Percentiles rank a stretch among this genome's conserved stretches.
Conservation (phyloP, 805 yeast species). For the Ogataea methanolica region DNA sequence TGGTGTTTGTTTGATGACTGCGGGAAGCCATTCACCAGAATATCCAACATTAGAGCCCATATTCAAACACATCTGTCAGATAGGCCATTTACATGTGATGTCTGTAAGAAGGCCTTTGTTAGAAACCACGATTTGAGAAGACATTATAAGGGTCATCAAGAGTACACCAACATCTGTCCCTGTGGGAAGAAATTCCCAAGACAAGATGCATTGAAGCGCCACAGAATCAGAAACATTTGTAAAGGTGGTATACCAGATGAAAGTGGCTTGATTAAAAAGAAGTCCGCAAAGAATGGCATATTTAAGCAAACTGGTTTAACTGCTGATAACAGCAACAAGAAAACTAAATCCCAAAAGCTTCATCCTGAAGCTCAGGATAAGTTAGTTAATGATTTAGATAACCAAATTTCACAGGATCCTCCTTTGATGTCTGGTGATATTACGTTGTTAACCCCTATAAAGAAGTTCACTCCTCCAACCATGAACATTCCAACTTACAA, state of each 20-base stretch:
- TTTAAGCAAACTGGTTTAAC: not conserved
- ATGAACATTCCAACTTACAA: not conserved
- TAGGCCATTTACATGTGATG: slow-evolving; percentile 79
- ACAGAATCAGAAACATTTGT: slow-evolving; percentile 75
- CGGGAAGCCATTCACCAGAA: slow-evolving; percentile 76
- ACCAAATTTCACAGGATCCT: not conserved
- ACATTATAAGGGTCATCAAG: slow-evolving; percentile 83
- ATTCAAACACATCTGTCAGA: slow-evolving; percentile 96
- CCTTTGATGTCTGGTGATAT: no score
- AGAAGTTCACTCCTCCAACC: no score
- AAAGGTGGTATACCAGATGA: slow-evolving; percentile 56
- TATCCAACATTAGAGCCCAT: slow-evolving; percentile 91
- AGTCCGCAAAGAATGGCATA: not conserved
- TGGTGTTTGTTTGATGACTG: slow-evolving; percentile 75
- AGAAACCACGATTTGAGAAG: slow-evolving; percentile 92
- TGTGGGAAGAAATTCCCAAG: slow-evolving; percentile 95
- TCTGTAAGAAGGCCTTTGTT: slow-evolving; percentile 83
- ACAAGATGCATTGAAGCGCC: slow-evolving; percentile 83
- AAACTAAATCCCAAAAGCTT: not conserved
- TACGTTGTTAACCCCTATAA: no score
- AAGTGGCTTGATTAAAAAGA: slow-evolving; percentile 22
- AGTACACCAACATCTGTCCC: slow-evolving; percentile 66
- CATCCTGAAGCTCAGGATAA: not conserved
- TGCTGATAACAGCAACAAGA: not conserved
- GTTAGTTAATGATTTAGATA: not conserved